Percentiles rank a stretch among this genome's conserved stretches.
Conservation (phyloP, 495 filamentous ascomycete genomes). For the Penicillium verhagenii region DNA sequence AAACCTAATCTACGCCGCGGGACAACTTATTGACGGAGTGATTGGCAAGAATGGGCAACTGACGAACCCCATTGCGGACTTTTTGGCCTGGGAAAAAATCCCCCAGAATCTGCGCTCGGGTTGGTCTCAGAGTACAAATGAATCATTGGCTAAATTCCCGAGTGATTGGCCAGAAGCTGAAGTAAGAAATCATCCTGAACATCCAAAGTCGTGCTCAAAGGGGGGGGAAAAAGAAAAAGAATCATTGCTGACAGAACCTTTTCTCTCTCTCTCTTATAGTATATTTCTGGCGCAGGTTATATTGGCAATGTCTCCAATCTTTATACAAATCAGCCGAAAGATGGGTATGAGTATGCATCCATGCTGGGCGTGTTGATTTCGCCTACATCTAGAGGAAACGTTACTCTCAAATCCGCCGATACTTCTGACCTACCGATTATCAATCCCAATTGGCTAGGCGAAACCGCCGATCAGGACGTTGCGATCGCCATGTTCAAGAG, state of each 20-base stretch:
- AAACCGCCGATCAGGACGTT: conserved; percentile 50
- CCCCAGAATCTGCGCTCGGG: conserved; percentile 27
- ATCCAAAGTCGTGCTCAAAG: too few relatives aligned
- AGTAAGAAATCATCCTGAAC: conserved; percentile 14
- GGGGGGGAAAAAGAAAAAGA: not conserved
- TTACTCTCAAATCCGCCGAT: conserved; percentile 48
- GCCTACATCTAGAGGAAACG: conserved; percentile 53
- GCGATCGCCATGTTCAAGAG: conserved; percentile 55
- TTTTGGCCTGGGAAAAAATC: conserved; percentile 52
- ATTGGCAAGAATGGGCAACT: conserved; percentile 26
- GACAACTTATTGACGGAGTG: conserved; percentile 9
- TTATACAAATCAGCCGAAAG: conserved; percentile 30
- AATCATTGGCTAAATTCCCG: conserved; percentile 36
- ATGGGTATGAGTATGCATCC: conserved; percentile 48
- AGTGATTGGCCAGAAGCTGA: conserved; percentile 61
- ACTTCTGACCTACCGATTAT: conserved; percentile 50
- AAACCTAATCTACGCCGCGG: conserved; percentile 10
- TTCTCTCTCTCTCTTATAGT: too few relatives aligned
- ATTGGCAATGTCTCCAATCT: conserved; percentile 42
- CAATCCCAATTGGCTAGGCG: conserved; percentile 52
- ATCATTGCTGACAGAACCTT: conserved; percentile 8
- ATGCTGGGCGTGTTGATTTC: conserved; percentile 43
- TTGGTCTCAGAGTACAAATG: conserved; percentile 20
- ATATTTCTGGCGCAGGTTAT: conserved; percentile 34
- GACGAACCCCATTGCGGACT: conserved; percentile 39